These are phyloP conservation scores for Cynanchum wilfordii DNA, from an alignment of 257 asterid species.

Conservation along the genomic window DNA sequence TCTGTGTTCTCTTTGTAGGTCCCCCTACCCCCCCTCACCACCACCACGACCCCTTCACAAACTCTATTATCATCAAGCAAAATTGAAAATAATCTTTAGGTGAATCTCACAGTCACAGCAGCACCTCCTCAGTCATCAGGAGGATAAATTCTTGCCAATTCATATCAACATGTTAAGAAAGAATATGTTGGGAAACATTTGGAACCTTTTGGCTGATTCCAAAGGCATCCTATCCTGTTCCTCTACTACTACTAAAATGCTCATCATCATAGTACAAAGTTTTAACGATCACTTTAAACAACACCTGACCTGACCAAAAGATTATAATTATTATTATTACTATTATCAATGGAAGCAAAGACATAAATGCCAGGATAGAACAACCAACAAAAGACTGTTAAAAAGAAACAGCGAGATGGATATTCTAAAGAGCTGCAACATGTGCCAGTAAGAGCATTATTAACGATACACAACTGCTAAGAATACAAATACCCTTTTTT, in stretches of 20 bases:
- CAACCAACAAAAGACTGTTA: neutral
- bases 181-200: neutral
- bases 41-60: no score
- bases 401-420: neutral
- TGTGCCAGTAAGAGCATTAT: neutral
- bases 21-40: neutral
- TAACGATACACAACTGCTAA: neutral
- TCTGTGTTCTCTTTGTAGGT: conserved; percentile 11
- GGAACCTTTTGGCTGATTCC: conserved; percentile 17
- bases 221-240: conserved; percentile 23
- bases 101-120: neutral
- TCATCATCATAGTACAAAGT: neutral
- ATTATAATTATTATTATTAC: neutral
- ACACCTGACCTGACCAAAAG: neutral
- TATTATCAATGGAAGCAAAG: neutral
- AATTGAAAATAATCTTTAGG: neutral
- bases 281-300: neutral
- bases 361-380: neutral
- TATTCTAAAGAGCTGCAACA: neutral
- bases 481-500: neutral
- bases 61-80: conserved; percentile 11
- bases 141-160: conserved; percentile 9
- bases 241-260: neutral
- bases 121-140: no score
- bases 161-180: neutral